Evolutionary conservation across 225 moss, liverwort and hornwort genomes (phyloP), one percentile per base, ranked within the genome.

Genomic region (Sphagnum tenellum): DNA sequence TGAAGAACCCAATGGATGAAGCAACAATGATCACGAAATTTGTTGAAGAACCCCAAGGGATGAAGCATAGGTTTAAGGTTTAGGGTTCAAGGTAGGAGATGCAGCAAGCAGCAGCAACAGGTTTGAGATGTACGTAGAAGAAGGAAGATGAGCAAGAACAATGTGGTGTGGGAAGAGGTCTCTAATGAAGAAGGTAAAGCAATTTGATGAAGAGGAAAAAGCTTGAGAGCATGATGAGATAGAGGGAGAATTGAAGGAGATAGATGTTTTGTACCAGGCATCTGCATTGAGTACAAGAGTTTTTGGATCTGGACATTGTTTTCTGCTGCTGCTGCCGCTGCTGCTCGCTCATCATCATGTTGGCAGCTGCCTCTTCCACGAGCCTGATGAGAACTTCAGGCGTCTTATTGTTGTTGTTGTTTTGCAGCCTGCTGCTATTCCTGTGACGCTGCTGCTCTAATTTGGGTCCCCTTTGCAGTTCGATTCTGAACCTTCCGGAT

Each of bases 341-440:
- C 29, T 29, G 29, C 29, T 29, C 1, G 29, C 29, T 29, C 29
- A 29, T 29, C 29, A 29, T 29, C 29, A 29, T 29, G 29, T 29
- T 29, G 29, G 29, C 29, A 0, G 29, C 29, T 29, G 84, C 84
- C 54, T 84, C 77, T 73, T 84, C 75, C 49, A 84, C 84, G 47
- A 84, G 79, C 50, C 84, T 69, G 53, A 84, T 80, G 73, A 84
- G 71, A 49, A 84, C 84, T 58, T 84, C 84, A 2, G 84, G 84
- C 47, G 84, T 84, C 66, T 73, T 84, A 49, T 84, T 80, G 14
- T 77, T 75, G 64, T 29, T 29, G 29, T 29, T 29, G 29, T 0
- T 29, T 29, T 29, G 29, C 29, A 29, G 29, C 29, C 29, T 29
- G 29, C 29, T 29, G 74, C 64, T 51, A 62, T 67, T 8, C 74